Conservation (phyloP, 2,329 filamentous ascomycete genomes). For the Hymenotorrendiella dingleyae region DNA sequence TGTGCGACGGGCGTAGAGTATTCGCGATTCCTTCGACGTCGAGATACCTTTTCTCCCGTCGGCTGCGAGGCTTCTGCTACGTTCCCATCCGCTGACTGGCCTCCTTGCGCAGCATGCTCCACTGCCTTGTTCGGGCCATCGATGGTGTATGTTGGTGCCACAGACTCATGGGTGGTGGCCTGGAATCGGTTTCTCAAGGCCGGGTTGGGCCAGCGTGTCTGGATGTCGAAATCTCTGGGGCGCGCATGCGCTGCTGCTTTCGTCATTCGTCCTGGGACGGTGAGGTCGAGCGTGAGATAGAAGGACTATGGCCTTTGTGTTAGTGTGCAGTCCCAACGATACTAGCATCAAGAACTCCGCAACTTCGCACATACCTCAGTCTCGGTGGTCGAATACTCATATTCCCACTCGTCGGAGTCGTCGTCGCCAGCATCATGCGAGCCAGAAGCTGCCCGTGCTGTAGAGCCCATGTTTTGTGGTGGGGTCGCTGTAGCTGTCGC, state of each 20-base stretch:
- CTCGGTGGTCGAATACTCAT: constrained; percentile 59
- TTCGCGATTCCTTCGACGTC: constrained; percentile 5
- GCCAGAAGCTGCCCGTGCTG: background rate
- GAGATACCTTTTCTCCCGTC: background rate
- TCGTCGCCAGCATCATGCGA: constrained; percentile 28
- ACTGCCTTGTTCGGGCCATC: constrained; percentile 2
- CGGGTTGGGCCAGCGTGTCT: constrained; percentile 20
- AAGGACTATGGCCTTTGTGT: constrained; percentile 43
- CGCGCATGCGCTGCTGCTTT: constrained; percentile 6
- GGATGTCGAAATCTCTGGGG: constrained; percentile 5
- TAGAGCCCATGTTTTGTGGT: no score
- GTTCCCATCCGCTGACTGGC: constrained; percentile 5
- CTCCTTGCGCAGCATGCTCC: background rate
- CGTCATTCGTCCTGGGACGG: constrained; percentile 31
- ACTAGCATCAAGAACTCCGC: background rate
- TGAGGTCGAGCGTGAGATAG: constrained; percentile 58
- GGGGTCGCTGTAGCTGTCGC: constrained; percentile 18
- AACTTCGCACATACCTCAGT: constrained; percentile 57
- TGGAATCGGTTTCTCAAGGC: background rate
- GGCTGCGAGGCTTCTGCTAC: constrained; percentile 16
- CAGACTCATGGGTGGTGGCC: no score
- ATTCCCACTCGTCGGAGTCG: constrained; percentile 60
- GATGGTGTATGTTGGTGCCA: no score
- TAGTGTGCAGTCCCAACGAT: background rate
- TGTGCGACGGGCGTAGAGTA: constrained; percentile 21